A percentile compares a stretch with the other conserved stretches of the same genome.
phyloP scores from a whole-genome alignment of 1,284 basidiomycete genomes.

The Laetiporus sulphureus region DNA sequence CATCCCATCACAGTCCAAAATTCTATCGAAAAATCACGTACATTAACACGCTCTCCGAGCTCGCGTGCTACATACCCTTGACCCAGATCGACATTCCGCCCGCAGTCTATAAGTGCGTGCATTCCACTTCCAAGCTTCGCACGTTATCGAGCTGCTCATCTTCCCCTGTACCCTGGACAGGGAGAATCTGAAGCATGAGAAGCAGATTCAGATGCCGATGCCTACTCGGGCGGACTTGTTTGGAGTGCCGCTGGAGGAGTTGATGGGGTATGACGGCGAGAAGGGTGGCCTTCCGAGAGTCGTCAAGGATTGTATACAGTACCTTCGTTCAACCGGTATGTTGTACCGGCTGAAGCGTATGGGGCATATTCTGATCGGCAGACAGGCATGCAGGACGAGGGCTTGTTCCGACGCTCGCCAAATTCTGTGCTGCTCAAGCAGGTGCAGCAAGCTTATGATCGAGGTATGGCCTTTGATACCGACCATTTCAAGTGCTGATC shows the following conservation, averaged over 20 bases:
- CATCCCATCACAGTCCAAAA: conserved; percentile 54
- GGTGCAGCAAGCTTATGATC: conserved; percentile 75
- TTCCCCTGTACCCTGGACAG: no score
- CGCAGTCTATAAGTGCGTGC: conserved; percentile 65
- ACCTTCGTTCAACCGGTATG: conserved; percentile 54
- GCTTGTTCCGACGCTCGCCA: conserved; percentile 75
- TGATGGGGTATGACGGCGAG: conserved; percentile 80
- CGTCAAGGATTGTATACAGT: conserved; percentile 70
- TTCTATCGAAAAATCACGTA: conserved; percentile 79
- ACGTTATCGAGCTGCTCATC: neutral
- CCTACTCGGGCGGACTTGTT: conserved; percentile 58
- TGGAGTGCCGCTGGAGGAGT: conserved; percentile 69
- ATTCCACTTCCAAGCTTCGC: conserved; percentile 4
- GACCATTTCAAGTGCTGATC: conserved; percentile 5
- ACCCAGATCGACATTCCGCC: conserved; percentile 83
- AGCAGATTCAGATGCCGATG: conserved; percentile 55
- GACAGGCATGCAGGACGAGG: conserved; percentile 64
- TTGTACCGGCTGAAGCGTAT: conserved; percentile 1
- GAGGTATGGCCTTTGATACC: conserved; percentile 37
- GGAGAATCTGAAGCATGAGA: conserved; percentile 70
- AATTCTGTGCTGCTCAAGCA: conserved; percentile 63
- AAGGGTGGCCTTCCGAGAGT: conserved; percentile 74
- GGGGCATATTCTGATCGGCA: conserved; percentile 5
- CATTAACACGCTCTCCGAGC: conserved; percentile 65
- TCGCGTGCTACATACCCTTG: conserved; percentile 70